Evolutionary conservation across 805 yeast genomes (phyloP), one percentile per base, ranked within the genome.

Genomic region (Saccharomycopsis sp.): DNA sequence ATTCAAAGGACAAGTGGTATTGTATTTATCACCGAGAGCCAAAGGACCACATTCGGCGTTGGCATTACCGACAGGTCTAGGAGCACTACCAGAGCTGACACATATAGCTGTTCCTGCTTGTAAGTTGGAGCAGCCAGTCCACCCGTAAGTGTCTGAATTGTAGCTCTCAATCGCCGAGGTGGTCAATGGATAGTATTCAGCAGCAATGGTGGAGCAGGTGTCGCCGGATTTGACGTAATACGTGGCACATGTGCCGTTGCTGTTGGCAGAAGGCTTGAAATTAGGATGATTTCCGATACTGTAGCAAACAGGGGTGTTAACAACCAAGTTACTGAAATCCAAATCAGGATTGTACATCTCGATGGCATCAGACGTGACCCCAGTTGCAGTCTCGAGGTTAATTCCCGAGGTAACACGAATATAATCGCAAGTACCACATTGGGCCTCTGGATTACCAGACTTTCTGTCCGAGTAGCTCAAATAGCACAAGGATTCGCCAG

Each of bases 1-100:
- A 52, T 52, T 52, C 21, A 41, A 52, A 20, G 55, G 55, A 52
- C 55, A 52, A 12, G 16, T 18, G 23, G 55, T 15, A 23, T 52
- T 52, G 47, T 40, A 52, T 52, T 18, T 18, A 52, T 52, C 50
- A 23, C 55, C 50, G n/a, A 34, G 55, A 40, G 55, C 55, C 41
- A 37, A 40, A 37, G 55, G 55, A 18, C 55, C 55, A 41, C 55
- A 52, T 52, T 52, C 55, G 12, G 55, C 48, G 12, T 34, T 15
- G 4, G 55, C 21, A 40, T 52, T 52, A 5, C 34, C 21, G 9
- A 52, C 34, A 3, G 55, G 55, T 52, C 29, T 52, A 37, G 55
- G 50, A 40, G 50, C 44, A 51, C n/a, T 37, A 5, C 54, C 54
- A 24, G 21, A 24, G 40, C 54, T 52, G 24, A 52, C 54, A 52